phyloP scores from a whole-genome alignment of 306 rosid species.

The Gillenia trifoliata region DNA sequence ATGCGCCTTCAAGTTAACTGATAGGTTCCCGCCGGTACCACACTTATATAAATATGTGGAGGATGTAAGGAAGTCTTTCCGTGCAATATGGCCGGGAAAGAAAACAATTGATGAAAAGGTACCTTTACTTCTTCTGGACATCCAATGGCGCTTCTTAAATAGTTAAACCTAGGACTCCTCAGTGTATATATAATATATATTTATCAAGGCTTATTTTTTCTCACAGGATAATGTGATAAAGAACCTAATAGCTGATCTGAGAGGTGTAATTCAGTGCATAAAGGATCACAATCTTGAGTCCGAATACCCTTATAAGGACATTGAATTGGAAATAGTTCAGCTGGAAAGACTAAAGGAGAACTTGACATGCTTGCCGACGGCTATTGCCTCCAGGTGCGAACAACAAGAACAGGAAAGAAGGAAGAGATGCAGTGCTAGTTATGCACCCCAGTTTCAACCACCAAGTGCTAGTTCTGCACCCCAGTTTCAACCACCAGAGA shows the following conservation, averaged over 20 bases:
- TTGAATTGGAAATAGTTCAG: slow-evolving; percentile 19
- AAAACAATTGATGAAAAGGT: slow-evolving; percentile 30
- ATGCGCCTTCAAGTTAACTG: slow-evolving; percentile 39
- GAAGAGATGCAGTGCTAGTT: background rate
- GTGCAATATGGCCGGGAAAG: background rate
- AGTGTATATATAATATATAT: background rate
- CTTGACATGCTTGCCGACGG: background rate
- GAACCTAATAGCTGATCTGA: slow-evolving; percentile 26
- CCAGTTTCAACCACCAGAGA: background rate
- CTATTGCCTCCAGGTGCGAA: background rate
- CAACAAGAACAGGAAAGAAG: background rate
- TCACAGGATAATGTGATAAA: slow-evolving; percentile 35
- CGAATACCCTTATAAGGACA: slow-evolving; percentile 19
- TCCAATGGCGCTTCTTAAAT: too few species aligned
- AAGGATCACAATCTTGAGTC: slow-evolving; percentile 38
- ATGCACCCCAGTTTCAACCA: background rate
- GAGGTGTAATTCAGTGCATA: slow-evolving; percentile 26
- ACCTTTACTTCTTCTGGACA: background rate
- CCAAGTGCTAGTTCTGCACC: background rate
- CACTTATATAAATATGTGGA: slow-evolving; percentile 23
- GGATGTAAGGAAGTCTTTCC: slow-evolving; percentile 4
- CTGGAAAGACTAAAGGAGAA: slow-evolving; percentile 26
- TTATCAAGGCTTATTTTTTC: background rate
- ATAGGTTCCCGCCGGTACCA: slow-evolving; percentile 34
- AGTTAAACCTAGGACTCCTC: background rate